These are phyloP conservation scores for Marchantia polymorpha DNA, from an alignment of 225 moss, liverwort and hornwort genomes.

Conservation along the genomic window DNA sequence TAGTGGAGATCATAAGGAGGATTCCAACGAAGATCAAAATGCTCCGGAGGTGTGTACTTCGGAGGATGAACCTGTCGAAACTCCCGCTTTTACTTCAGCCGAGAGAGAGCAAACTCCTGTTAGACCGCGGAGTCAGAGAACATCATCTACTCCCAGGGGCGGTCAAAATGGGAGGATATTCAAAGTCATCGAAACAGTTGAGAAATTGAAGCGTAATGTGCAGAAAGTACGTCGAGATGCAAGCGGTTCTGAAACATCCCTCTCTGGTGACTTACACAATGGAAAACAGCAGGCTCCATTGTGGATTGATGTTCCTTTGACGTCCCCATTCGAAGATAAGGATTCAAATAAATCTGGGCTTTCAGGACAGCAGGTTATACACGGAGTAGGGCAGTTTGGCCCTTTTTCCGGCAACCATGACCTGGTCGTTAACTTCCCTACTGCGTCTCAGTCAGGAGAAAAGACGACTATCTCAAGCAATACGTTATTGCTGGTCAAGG, in stretches of 20 bases:
- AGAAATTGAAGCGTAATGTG: not conserved
- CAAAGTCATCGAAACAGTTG: not conserved
- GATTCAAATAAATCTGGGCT: not conserved
- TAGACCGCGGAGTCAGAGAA: not conserved
- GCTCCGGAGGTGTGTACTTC: not conserved
- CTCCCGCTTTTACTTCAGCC: not conserved
- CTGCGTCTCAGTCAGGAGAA: not conserved
- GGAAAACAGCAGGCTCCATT: not conserved
- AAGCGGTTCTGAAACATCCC: not conserved
- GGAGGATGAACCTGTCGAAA: not conserved
- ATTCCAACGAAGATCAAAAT: not conserved
- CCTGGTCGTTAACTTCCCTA: not conserved
- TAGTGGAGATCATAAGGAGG: slow-evolving; percentile 8
- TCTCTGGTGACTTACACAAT: not conserved
- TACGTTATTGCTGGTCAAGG: not conserved
- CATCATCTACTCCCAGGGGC: not conserved
- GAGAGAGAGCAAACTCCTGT: slow-evolving; percentile 1
- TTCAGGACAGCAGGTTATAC: slow-evolving; percentile 4
- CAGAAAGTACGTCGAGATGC: not conserved
- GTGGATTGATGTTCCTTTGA: slow-evolving; percentile 26
- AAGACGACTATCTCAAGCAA: not conserved
- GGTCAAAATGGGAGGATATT: not conserved
- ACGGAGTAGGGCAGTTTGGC: not conserved
- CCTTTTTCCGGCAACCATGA: not conserved
- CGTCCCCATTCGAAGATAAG: slow-evolving; percentile 9